These are phyloP conservation scores for Emmonsiellopsis sp. DNA, from an alignment of 2,329 filamentous ascomycete species.

Conservation along the genomic window DNA sequence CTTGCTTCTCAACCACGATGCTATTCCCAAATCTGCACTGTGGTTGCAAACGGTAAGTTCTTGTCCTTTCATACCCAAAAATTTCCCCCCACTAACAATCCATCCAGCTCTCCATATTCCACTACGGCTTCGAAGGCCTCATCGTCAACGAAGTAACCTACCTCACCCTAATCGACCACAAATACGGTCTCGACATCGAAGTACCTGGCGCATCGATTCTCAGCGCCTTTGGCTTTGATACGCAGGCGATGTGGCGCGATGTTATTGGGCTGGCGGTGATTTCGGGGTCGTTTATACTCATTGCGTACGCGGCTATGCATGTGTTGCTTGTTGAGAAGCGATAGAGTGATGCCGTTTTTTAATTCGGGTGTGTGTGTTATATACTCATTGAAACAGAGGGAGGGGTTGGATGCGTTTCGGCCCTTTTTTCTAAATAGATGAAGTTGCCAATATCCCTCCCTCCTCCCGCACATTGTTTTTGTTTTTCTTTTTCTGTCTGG, in stretches of 20 bases:
- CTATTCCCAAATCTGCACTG: slow-evolving; percentile 71
- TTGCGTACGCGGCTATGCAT: slow-evolving; percentile 92
- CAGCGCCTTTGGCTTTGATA: slow-evolving; percentile 90
- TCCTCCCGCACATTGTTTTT: too few relatives aligned
- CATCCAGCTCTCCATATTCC: slow-evolving; percentile 77
- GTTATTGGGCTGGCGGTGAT: slow-evolving; percentile 74
- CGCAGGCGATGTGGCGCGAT: slow-evolving; percentile 75
- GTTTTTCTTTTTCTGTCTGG: too few relatives aligned
- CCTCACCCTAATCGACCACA: slow-evolving; percentile 81
- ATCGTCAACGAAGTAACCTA: slow-evolving; percentile 96
- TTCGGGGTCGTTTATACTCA: slow-evolving; percentile 69
- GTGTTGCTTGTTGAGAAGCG: slow-evolving; percentile 82
- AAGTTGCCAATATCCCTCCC: too few relatives aligned
- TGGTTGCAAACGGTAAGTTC: slow-evolving; percentile 74
- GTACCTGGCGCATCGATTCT: slow-evolving; percentile 91
- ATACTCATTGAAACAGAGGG: neutral
- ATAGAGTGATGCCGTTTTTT: slow-evolving; percentile 25
- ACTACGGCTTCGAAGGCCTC: slow-evolving; percentile 91
- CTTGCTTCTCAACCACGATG: slow-evolving; percentile 86
- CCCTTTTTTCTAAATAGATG: too few relatives aligned
- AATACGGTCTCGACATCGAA: slow-evolving; percentile 93
- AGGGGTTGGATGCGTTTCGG: too few relatives aligned
- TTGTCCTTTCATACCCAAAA: neutral
- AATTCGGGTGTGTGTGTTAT: slow-evolving; percentile 4
- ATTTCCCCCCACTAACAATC: slow-evolving; percentile 18